These are phyloP conservation scores for Dactylella cylindrospora DNA, from an alignment of 2,329 filamentous ascomycete genomes.

Conservation along the genomic window DNA sequence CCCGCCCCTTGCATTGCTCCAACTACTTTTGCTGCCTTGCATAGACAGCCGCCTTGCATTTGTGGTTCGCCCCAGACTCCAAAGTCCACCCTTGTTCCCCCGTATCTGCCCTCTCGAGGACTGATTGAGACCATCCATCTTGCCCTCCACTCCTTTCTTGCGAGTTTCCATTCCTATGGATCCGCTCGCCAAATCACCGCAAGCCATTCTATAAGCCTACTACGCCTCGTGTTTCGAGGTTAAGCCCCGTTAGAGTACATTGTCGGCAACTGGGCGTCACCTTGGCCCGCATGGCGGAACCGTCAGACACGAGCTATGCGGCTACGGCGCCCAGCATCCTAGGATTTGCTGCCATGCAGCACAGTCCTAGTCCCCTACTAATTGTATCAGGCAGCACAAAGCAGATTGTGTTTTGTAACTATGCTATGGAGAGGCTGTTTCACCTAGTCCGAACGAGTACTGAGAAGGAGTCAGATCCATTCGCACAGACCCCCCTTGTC, in stretches of 20 bases:
- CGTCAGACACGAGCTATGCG: slow-evolving; percentile 31
- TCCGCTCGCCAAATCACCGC: slow-evolving; percentile 22
- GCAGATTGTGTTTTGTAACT: slow-evolving; percentile 38
- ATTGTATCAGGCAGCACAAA: slow-evolving; percentile 23
- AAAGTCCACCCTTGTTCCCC: no score
- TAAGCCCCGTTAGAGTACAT: no score
- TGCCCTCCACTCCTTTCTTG: background rate
- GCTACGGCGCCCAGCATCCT: slow-evolving; percentile 23
- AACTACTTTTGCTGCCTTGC: no score
- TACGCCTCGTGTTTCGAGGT: background rate
- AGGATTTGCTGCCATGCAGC: slow-evolving; percentile 26
- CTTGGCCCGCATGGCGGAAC: slow-evolving; percentile 34
- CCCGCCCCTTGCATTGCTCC: slow-evolving; percentile 19
- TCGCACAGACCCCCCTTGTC: slow-evolving; percentile 14
- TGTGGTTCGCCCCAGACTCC: no score
- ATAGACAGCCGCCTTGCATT: no score
- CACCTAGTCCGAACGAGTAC: slow-evolving; percentile 13
- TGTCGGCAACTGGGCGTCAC: no score
- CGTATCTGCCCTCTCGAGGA: no score
- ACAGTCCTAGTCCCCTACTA: slow-evolving; percentile 22
- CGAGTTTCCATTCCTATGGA: slow-evolving; percentile 16
- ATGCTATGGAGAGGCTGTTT: slow-evolving; percentile 38
- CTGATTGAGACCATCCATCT: no score
- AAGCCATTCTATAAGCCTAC: slow-evolving; percentile 22
- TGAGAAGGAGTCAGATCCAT: slow-evolving; percentile 28